phyloP scores from a whole-genome alignment of 2,329 filamentous ascomycete genomes.

The Colletotrichum magnum region DNA sequence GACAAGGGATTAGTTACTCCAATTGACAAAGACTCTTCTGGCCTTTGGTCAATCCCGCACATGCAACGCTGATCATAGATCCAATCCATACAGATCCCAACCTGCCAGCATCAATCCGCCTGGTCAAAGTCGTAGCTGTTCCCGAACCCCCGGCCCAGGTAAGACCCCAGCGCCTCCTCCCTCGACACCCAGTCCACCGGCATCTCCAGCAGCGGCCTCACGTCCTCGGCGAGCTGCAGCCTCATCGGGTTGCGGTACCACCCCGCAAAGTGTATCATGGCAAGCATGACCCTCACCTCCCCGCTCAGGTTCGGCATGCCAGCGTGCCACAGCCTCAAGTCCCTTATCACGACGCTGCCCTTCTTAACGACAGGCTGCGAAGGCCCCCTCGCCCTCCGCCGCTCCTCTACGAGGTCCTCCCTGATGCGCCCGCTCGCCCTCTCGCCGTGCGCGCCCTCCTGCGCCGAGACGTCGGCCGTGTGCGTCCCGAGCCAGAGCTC shows the following conservation, averaged over 20 bases:
- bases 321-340: conserved; percentile 74
- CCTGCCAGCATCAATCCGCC: conserved; percentile 40
- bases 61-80: too few relatives aligned
- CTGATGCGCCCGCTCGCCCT: conserved; percentile 66
- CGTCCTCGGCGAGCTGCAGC: conserved; percentile 65
- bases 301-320: conserved; percentile 71
- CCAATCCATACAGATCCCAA: neutral
- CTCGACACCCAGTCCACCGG: conserved; percentile 63
- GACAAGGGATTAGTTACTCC: neutral
- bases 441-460: conserved; percentile 66
- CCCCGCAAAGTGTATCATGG: conserved; percentile 70
- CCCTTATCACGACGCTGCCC: conserved; percentile 70
- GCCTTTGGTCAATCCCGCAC: too few relatives aligned
- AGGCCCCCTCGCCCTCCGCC: conserved; percentile 56
- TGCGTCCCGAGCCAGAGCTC: conserved; percentile 74
- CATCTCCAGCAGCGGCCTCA: conserved; percentile 63
- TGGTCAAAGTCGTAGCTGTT: conserved; percentile 76
- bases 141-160: conserved; percentile 70
- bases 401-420: conserved; percentile 54
- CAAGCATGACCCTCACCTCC: conserved; percentile 70
- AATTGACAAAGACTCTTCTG: neutral
- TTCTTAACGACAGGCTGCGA: conserved; percentile 66
- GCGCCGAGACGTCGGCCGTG: conserved; percentile 51
- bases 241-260: conserved; percentile 72
- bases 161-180: conserved; percentile 59